Evolutionary conservation across 2,329 filamentous ascomycete genomes (phyloP), one percentile per base, ranked within the genome.

Genomic region (Venturia carpophila): DNA sequence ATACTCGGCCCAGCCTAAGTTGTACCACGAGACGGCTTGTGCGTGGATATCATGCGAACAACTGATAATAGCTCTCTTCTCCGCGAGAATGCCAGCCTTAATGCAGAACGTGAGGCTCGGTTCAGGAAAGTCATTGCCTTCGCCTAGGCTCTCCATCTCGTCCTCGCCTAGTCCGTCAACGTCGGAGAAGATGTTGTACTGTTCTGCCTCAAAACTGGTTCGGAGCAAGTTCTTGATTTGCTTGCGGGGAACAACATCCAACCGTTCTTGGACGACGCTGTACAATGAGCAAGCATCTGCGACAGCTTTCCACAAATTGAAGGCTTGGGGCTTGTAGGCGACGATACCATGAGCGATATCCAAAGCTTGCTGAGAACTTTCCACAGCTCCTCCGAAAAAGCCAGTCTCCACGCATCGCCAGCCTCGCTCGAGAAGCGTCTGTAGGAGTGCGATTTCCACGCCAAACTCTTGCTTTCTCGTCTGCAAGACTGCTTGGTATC

Each of bases 11-110:
- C 92, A 97, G 52, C 94, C 94, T 21, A 99, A 80, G 71, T 99
- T 99, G 76, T 96, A 99, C 83, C 93, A 94, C 0, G 92, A 91
- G n/a, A 97, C 90, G 1, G 94, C 91, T 75, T 95, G 92, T 3
- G 93, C 92, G 73, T 97, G 90, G 9, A 85, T 74, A 71, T 99
- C 92, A 66, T 87, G 80, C 0, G 86, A 79, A 19, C 88, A 88
- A 47, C 87, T 83, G 69, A 89, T 79, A 17, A 97, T 87, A 9
- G 92, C 92, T 68, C 90, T 85, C 74, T 97, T 99, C 74, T 95
- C 90, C 6, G 91, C 89, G 21, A 97, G 78, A 37, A 97, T 90
- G 0, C 89, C 84, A 17, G 88, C 85, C 67, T 90, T 83, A 0
- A 95, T 75, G 67, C 83, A 87, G 67, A 82, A 78, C 1, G 81